Evolutionary conservation across 1,284 basidiomycete species (phyloP).

Genomic region (Tetrapyrgos nigripes): DNA sequence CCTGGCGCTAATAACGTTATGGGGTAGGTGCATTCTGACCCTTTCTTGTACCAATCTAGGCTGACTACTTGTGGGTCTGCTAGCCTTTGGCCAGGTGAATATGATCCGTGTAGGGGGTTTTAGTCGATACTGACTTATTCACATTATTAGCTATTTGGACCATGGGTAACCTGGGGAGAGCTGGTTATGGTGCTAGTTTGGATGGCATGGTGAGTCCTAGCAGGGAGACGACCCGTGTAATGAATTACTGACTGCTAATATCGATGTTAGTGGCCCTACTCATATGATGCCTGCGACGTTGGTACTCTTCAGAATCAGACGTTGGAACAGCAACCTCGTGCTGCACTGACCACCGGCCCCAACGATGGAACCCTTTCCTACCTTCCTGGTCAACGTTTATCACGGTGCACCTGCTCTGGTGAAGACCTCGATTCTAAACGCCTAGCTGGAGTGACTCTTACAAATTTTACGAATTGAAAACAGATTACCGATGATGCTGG

Average conservation of each 20-base stretch:
- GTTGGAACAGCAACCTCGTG: conserved; percentile 27
- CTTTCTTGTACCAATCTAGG: not conserved
- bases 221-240: not conserved
- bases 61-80: not conserved
- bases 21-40: conserved; percentile 74
- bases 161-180: conserved; percentile 39
- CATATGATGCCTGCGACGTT: conserved; percentile 77
- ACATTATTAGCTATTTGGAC: not conserved
- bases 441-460: conserved; percentile 31
- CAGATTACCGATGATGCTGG: conserved; percentile 26
- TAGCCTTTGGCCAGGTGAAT: not conserved
- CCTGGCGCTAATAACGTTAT: conserved; percentile 63
- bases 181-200: conserved; percentile 55
- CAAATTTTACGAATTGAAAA: not conserved
- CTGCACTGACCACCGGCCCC: conserved; percentile 35
- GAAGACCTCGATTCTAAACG: conserved; percentile 91
- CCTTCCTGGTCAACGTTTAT: conserved; percentile 84
- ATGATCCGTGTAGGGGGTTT: not conserved
- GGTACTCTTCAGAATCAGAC: conserved; percentile 72
- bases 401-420: conserved; percentile 79
- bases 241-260: not conserved
- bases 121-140: not conserved
- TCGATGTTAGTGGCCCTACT: conserved; percentile 70
- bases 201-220: conserved; percentile 48
- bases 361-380: conserved; percentile 52